Evolutionary conservation across 2,329 filamentous ascomycete genomes (phyloP), one percentile per base, ranked within the genome.

Genomic region (Pyricularia pennisetigena): DNA sequence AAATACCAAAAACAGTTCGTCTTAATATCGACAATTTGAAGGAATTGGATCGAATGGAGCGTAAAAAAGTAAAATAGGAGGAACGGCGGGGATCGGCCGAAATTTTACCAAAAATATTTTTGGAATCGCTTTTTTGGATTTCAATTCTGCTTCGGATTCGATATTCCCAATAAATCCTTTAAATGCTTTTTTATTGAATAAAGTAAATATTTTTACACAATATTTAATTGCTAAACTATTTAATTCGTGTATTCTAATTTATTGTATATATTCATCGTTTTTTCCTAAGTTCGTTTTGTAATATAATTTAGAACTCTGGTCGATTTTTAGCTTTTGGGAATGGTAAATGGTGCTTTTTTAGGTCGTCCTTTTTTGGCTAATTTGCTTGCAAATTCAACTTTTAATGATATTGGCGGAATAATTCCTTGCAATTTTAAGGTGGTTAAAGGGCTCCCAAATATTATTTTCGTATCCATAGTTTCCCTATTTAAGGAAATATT

Each of bases 301-400:
- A 7, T 29, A 29, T 29, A 29, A 29, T 29, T 29, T 29, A 4
- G 7, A 29, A 29, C 7, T 29, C 7, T 29, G 29, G 29, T 29
- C 29, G 29, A 7, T 29, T 29, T 73, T 74, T 65, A 54, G 68
- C 2, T 65, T 78, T 8, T 76, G 72, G 68, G 30, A 67, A 66
- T 54, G 70, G 24, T 71, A 78, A 70, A 71, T 69, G 0, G 26
- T 72, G 69, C 77, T 10, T 49, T 24, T 23, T 9, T 49, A 66
- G 4, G 2, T 23, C 23, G 5, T 16, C n/a, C 26, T n/a, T 26
- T 35, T 14, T 14, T 35, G 12, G 32, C 10, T 35, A 57, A n/a
- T 20, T 49, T 66, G 54, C 10, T 35, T 14, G 32, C 32, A 35
- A 14, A 10, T 35, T 9, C 32, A 35, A 14, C 9, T 35, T 35